phyloP scores from a whole-genome alignment of 2,329 filamentous ascomycete species.

The Lecanicillium sp. region DNA sequence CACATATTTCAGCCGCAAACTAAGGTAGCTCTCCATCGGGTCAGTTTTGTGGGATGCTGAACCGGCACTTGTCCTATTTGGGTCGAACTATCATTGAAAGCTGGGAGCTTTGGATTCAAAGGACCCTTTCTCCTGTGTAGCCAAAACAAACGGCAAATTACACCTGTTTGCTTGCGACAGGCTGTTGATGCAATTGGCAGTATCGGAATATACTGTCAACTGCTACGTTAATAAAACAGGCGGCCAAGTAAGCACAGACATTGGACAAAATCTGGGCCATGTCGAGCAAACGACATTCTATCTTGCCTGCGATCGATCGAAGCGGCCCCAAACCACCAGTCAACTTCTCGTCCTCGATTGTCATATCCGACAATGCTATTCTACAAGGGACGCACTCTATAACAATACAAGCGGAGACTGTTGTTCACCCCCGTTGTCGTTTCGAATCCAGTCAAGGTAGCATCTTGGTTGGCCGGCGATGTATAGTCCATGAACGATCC shows the following conservation, averaged over 20 bases:
- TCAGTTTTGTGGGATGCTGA: background rate
- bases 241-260: too few relatives aligned
- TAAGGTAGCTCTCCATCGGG: too few relatives aligned
- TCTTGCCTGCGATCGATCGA: constrained; percentile 42
- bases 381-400: constrained; percentile 69
- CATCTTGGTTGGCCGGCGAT: constrained; percentile 71
- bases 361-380: constrained; percentile 54
- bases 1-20: too few relatives aligned
- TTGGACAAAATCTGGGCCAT: constrained; percentile 12
- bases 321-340: constrained; percentile 53
- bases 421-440: constrained; percentile 79
- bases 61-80: background rate
- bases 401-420: constrained; percentile 64
- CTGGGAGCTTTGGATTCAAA: background rate
- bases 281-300: constrained; percentile 47
- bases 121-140: background rate
- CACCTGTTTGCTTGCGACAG: too few relatives aligned
- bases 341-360: constrained; percentile 50
- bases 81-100: too few relatives aligned
- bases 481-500: constrained; percentile 68
- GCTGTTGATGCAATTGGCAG: too few relatives aligned
- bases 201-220: too few relatives aligned
- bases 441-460: constrained; percentile 73
- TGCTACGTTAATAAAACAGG: too few relatives aligned
- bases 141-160: too few relatives aligned